Evolutionary conservation across 1,284 basidiomycete genomes (phyloP).

Genomic region (Mycosarcoma maydis): DNA sequence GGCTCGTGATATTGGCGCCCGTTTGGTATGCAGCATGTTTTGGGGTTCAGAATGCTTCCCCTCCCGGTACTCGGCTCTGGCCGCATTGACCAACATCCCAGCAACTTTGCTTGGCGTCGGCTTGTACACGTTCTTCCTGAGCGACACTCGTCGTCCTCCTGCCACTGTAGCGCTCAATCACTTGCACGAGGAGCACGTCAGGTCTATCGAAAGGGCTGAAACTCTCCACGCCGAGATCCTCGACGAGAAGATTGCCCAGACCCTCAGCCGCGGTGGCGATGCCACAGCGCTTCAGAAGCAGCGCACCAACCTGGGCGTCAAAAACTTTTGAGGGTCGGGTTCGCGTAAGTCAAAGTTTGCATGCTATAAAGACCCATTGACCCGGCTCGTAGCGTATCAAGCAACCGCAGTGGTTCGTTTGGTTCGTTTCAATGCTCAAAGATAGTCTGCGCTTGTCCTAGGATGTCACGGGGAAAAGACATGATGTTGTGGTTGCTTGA

Average conservation of each 20-base stretch:
- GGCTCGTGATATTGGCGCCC: slow-evolving; percentile 50
- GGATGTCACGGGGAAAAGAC: too few species aligned
- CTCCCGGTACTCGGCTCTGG: slow-evolving; percentile 44
- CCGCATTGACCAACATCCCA: slow-evolving; percentile 56
- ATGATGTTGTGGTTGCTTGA: too few species aligned
- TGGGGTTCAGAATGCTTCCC: slow-evolving; percentile 56
- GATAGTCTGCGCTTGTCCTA: too few species aligned
- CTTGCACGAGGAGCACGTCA: slow-evolving; percentile 42
- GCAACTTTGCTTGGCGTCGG: slow-evolving; percentile 47
- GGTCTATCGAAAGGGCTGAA: slow-evolving; percentile 30
- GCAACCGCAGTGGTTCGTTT: too few species aligned
- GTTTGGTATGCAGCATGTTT: slow-evolving; percentile 53
- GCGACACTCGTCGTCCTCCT: slow-evolving; percentile 51
- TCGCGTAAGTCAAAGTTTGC: too few species aligned
- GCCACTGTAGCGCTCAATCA: slow-evolving; percentile 39
- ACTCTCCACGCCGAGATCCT: slow-evolving; percentile 51
- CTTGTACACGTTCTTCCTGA: slow-evolving; percentile 60
- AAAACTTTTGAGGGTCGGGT: slow-evolving; percentile 50
- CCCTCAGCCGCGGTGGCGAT: slow-evolving; percentile 50
- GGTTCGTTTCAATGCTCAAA: too few species aligned
- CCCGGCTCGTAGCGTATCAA: too few species aligned
- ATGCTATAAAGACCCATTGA: too few species aligned
- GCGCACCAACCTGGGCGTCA: slow-evolving; percentile 43
- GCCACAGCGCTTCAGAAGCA: slow-evolving; percentile 39
- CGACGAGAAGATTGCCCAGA: slow-evolving; percentile 48